Percentiles rank a stretch among this genome's conserved stretches.
Conservation (phyloP, 176 grass and related monocot genomes). For the Paspalum notatum region DNA sequence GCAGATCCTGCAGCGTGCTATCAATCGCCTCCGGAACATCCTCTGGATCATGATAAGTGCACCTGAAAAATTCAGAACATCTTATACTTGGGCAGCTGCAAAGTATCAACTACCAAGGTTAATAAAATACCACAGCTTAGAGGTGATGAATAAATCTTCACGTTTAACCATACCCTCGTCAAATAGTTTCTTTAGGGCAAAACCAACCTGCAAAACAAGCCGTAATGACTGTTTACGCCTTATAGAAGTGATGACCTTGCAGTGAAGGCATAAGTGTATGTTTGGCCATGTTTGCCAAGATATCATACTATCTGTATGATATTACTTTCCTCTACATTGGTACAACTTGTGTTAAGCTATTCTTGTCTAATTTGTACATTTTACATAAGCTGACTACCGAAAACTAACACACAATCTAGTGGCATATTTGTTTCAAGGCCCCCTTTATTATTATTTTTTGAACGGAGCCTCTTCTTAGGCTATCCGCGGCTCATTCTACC, state of each 20-base stretch:
- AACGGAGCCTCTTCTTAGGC: no score
- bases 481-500: no score
- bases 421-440: neutral
- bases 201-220: constrained; percentile 49
- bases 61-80: constrained; percentile 20
- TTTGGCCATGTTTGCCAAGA: neutral
- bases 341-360: neutral
- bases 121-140: constrained; percentile 63
- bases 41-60: constrained; percentile 25
- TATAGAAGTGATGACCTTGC: neutral
- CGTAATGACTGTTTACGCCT: neutral
- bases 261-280: neutral
- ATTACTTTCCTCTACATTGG: neutral
- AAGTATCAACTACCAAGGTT: neutral
- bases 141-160: constrained; percentile 78
- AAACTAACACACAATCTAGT: neutral
- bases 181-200: constrained; percentile 60
- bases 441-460: neutral
- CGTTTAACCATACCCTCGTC: constrained; percentile 54
- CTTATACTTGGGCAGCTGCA: neutral
- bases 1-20: constrained; percentile 12
- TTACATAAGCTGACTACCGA: neutral
- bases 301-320: neutral
- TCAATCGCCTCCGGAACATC: constrained; percentile 22
- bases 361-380: neutral